Evolutionary conservation across 75 land plant species (phyloP).

Genomic region (Sequoia sempervirens): DNA sequence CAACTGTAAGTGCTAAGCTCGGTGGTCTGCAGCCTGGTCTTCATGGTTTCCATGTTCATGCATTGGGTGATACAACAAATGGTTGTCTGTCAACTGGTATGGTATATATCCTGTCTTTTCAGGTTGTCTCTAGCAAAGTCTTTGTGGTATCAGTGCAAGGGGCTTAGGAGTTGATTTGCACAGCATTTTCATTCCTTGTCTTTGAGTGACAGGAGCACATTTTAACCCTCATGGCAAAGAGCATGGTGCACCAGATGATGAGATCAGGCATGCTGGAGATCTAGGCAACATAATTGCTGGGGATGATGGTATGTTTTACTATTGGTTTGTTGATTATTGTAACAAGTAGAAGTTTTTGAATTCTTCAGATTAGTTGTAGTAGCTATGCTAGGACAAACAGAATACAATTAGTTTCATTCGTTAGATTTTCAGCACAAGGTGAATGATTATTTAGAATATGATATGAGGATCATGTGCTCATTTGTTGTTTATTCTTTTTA

Average conservation of each 20-base stretch:
- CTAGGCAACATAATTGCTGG: constrained; percentile 66
- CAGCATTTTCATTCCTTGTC: neutral
- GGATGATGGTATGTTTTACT: constrained; percentile 56
- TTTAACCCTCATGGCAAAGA: constrained; percentile 70
- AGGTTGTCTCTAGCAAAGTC: neutral
- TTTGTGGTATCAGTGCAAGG: neutral
- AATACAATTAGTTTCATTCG: neutral
- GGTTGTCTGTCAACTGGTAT: constrained; percentile 91
- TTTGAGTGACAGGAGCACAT: constrained; percentile 53
- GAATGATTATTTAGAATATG: neutral
- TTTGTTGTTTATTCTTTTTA: constrained; percentile 5
- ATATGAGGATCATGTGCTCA: neutral
- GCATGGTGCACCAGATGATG: constrained; percentile 86
- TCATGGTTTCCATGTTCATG: constrained; percentile 91
- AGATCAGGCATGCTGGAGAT: constrained; percentile 80
- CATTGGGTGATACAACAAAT: constrained; percentile 87
- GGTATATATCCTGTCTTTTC: neutral
- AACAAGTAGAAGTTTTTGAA: neutral
- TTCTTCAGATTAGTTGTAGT: neutral
- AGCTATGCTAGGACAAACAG: neutral
- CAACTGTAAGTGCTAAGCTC: constrained; percentile 52
- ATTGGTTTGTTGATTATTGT: neutral
- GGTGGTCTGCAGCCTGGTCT: constrained; percentile 72
- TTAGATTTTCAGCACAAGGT: neutral
- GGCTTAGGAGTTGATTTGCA: neutral